Base-by-base conservation (phyloP, 495 filamentous ascomycete genomes). In the Penicillium silybi region DNA sequence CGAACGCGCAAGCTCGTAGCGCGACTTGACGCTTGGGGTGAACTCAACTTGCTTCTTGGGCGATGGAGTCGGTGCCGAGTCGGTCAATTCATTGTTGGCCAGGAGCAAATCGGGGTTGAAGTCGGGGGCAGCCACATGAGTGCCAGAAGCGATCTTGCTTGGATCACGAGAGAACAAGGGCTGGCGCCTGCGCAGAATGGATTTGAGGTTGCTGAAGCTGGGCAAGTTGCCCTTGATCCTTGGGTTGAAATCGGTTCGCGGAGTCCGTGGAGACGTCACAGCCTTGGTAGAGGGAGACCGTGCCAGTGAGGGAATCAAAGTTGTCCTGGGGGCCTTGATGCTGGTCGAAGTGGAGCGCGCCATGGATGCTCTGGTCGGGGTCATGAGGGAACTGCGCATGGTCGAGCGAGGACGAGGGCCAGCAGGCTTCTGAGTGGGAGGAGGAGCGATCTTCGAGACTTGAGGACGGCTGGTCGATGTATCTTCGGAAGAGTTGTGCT, bases 281-380 rank as follows among this genome's bases (percentile, higher is more conserved):
- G 74, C 67, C 32, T 76, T 79, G n/a, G 69, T 59, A 35, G 64
- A 65, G 4, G 75, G 68, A n/a, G 80, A 80, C 15, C 70, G 64
- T 5, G 69, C 65, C 38, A 82, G 48, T 0, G 78, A 80, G 10
- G 83, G 81, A 26, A 85, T 77, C 72, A 78, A 72, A 3, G 73
- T 72, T 8, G 71, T 77, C 46, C 77, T 82, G 18, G 68, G 57
- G 11, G 75, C 65, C 69, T 86, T 92, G 43, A 79, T 63, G 58
- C 78, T 89, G 46, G 70, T 63, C 22, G 66, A 61, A 1, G 62
- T 44, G 34, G 76, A 66, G 18, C 89, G 86, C 19, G 85, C 82
- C 38, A 88, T 61, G 0, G 88, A 90, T n/a, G 89, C 75, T 59
- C 87, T 88, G 27, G 89, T 95, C 0, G 90, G 91, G 1, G 88